Conservation (phyloP, 2,329 filamentous ascomycete genomes). For the Pleurostoma richardsiae region DNA sequence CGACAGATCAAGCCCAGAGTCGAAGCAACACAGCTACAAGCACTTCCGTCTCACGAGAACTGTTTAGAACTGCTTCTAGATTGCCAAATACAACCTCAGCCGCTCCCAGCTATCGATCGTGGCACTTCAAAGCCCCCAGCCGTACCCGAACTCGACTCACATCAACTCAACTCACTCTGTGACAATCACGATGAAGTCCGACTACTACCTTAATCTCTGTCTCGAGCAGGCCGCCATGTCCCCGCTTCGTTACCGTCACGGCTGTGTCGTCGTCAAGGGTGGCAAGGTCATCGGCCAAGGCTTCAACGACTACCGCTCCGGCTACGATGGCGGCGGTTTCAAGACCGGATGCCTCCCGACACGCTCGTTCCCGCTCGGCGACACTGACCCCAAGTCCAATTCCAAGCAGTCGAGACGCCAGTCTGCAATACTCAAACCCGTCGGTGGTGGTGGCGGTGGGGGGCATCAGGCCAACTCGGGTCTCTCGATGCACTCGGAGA, state of each 20-base stretch:
- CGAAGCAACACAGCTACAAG: too few relatives aligned
- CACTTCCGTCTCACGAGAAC: too few relatives aligned
- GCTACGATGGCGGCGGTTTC: slow-evolving; percentile 42
- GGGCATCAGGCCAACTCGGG: slow-evolving; percentile 32
- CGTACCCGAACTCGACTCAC: too few relatives aligned
- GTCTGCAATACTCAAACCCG: slow-evolving; percentile 32
- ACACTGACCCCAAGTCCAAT: slow-evolving; percentile 30
- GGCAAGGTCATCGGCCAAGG: slow-evolving; percentile 48
- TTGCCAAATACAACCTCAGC: too few relatives aligned
- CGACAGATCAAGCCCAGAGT: too few relatives aligned
- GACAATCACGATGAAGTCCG: slow-evolving; percentile 13
- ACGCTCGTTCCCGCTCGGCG: slow-evolving; percentile 25
- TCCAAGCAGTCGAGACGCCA: slow-evolving; percentile 21
- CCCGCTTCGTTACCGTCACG: slow-evolving; percentile 43
- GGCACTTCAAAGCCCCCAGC: too few relatives aligned
- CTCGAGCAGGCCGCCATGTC: slow-evolving; percentile 45
- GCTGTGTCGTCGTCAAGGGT: slow-evolving; percentile 39
- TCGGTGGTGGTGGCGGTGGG: slow-evolving; percentile 14
- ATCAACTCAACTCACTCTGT: too few relatives aligned
- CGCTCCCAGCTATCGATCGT: too few relatives aligned
- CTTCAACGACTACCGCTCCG: slow-evolving; percentile 43
- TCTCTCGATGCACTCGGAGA: slow-evolving; percentile 48
- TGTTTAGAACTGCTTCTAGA: too few relatives aligned
- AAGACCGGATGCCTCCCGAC: slow-evolving; percentile 37
- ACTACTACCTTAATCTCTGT: slow-evolving; percentile 43